Base-by-base conservation (phyloP, 768 basidiomycete species). In the Gymnopilus junonius region DNA sequence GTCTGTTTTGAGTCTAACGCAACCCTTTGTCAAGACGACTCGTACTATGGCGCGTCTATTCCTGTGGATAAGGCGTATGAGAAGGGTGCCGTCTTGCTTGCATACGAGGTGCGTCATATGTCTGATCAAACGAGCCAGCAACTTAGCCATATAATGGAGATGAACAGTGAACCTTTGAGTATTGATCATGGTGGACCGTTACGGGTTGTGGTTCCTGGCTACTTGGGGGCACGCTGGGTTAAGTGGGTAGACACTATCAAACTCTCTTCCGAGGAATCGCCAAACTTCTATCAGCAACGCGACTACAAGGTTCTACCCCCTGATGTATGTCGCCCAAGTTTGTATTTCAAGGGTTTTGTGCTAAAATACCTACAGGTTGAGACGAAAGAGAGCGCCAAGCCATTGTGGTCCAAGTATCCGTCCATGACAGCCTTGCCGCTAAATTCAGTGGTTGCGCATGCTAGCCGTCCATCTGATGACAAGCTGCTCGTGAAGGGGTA, bases 191-290 rank as follows among this genome's bases (percentile, higher is more conserved):
- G 90, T 1, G 88, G 82, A 5, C 89, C 89, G 3, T 67, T 92
- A 25, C 85, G 90, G n/a, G 73, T 88, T 8, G 83, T 91, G 40
- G 86, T 87, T 1, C 90, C 90, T 0, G 90, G 90, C 3, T 84
- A 82, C 67, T 78, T 85, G 15, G 90, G 90, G 6, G 90, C 87
- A 31, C 84, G 90, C 11, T 90, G 89, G 87, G 88, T 90, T 8
- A 91, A 92, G 77, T 92, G 90, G 90, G 77, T 90, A 0, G 87
- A 89, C 67, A 84, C 78, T 0, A 85, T 91, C 67, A 74, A 79
- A 27, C 69, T 90, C 60, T 83, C 87, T 4, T 23, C 72, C 0
- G 70, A 74, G 7, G 89, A 91, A 74, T 89, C 88, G 1, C 80
- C 83, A 31, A 90, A 88, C 69, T 90, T 85, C 72, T 91, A 90